Conservation (phyloP, 2,329 filamentous ascomycete species). For the Ramularia endophylla region DNA sequence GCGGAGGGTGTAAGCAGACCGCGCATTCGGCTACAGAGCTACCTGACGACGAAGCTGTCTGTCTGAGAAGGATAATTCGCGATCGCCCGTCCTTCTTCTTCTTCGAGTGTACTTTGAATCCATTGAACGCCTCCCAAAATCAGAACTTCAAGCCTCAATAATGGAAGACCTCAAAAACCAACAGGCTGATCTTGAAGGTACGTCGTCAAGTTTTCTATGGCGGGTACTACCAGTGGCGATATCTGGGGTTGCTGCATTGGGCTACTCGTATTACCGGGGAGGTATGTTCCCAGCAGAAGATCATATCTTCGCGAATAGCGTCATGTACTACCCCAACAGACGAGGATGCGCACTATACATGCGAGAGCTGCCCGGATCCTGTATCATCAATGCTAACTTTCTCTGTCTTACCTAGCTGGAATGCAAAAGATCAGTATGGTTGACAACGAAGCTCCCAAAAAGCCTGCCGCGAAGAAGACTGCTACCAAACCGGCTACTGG, state of each 20-base stretch:
- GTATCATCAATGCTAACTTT: constrained; percentile 1
- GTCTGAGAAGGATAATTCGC: no score
- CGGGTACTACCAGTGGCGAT: constrained; percentile 3
- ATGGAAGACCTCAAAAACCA: constrained; percentile 38
- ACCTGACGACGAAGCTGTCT: no score
- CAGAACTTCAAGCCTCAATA: no score
- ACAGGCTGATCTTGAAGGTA: constrained; percentile 37
- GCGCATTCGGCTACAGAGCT: no score
- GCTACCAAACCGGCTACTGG: constrained; percentile 11
- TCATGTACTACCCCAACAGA: constrained; percentile 1
- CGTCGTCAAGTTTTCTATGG: constrained; percentile 14
- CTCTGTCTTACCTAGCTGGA: constrained; percentile 14
- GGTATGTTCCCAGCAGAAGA: constrained; percentile 2
- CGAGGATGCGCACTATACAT: not conserved
- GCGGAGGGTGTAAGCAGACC: no score
- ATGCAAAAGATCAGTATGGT: constrained; percentile 30
- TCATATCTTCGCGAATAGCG: not conserved
- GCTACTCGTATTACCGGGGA: constrained; percentile 6
- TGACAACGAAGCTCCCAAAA: constrained; percentile 27
- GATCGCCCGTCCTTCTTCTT: no score
- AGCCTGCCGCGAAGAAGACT: constrained; percentile 15
- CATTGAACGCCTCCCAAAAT: no score
- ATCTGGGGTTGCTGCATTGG: constrained; percentile 6
- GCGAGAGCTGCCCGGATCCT: not conserved
- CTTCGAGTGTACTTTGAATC: no score